phyloP scores from a whole-genome alignment of 257 asterid species.

The Plantago elongata region DNA sequence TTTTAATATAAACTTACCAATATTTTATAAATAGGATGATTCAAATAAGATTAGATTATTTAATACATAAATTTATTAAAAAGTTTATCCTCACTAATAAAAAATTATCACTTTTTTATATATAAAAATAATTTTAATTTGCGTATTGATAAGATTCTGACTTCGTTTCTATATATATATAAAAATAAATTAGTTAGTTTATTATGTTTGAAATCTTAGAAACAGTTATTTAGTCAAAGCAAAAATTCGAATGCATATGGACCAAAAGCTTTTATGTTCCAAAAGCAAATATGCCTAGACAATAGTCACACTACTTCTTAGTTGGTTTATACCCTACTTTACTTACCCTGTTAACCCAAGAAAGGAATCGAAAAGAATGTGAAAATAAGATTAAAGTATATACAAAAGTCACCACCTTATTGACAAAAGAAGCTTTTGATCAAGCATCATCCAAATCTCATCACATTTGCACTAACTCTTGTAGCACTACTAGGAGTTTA shows the following conservation, averaged over 20 bases:
- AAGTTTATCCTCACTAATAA: no score
- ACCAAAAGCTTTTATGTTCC: constrained; percentile 28
- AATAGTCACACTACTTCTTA: constrained; percentile 30
- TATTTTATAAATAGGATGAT: no score
- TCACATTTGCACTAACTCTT: constrained; percentile 15
- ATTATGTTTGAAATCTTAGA: no score
- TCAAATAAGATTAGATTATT: no score
- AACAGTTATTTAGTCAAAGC: constrained; percentile 12
- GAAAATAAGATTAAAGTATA: constrained; percentile 27
- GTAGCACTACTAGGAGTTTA: no score
- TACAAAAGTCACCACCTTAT: constrained; percentile 34
- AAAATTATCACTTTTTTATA: no score
- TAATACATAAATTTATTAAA: no score
- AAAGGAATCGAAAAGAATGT: constrained; percentile 35
- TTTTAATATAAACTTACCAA: no score
- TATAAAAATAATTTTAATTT: no score
- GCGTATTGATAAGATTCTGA: no score
- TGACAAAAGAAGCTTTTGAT: constrained; percentile 49
- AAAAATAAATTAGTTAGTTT: no score
- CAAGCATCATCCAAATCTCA: constrained; percentile 14
- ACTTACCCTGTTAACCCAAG: constrained; percentile 41
- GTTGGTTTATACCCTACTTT: constrained; percentile 66
- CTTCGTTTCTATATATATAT: no score
- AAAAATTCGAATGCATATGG: constrained; percentile 27
- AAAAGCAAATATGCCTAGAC: constrained; percentile 36